Evolutionary conservation across 768 basidiomycete genomes (phyloP), one percentile per base, ranked within the genome.

Genomic region (Phanerodontia chrysosporium): DNA sequence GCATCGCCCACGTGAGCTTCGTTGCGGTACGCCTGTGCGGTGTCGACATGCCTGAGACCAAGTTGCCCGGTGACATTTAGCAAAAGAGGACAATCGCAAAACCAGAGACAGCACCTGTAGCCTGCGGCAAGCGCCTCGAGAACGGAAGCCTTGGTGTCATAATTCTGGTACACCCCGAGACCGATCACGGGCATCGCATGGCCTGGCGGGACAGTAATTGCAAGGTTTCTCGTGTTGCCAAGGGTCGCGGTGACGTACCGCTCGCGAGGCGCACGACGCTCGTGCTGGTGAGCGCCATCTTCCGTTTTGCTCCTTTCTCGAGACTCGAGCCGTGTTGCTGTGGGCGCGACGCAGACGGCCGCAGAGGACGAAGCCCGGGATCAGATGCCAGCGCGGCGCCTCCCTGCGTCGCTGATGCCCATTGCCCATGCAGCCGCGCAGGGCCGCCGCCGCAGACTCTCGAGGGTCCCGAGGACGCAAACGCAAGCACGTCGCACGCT

Each of bases 91-190:
- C n/a, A n/a, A n/a, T n/a, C n/a, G n/a, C n/a, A n/a, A n/a, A n/a
- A n/a, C n/a, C 42, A 28, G 22, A 42, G 14, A 30, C 22, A 18
- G n/a, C 22, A 65, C 69, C 69, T 87, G 68, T 89, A 90, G n/a
- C 89, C 89, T 22, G 76, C 79, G 60, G 77, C 75, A 65, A 91
- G 73, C 1, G 89, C 89, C 51, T 84, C 82, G 14, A 85, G 64
- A 39, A 83, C 82, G 24, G 86, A 83, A 0, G 79, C 63, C 35
- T 72, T 77, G 25, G 85, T 74, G 49, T 78, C 75, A 64, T 83
- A 80, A 70, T 90, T 90, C 66, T 85, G 80, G 65, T 85, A 90
- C 27, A 90, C 87, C 1, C 77, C 89, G 58, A 90, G 84, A 9
- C 89, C 89, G 2, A 91, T 75, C 7, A 75, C 69, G 24, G 90